Evolutionary conservation across 2,329 filamentous ascomycete genomes (phyloP).

Genomic region (Westerdykella ornata): DNA sequence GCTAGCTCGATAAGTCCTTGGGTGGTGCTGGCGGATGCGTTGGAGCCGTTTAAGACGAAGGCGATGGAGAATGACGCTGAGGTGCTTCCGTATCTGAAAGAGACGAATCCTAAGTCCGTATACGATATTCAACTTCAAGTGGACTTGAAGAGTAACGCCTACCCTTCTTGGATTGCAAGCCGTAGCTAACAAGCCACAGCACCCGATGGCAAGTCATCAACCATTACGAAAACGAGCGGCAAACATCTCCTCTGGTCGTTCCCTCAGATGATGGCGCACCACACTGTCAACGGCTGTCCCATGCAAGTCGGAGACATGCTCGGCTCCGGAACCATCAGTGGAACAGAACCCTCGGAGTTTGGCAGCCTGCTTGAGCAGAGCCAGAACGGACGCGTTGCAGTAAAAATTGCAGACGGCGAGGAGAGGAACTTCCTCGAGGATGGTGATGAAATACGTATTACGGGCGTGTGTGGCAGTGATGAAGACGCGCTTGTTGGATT

Average conservation of each 20-base stretch:
- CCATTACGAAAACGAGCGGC: constrained; percentile 55
- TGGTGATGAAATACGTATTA: constrained; percentile 62
- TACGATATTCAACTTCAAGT: constrained; percentile 66
- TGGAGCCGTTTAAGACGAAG: constrained; percentile 58
- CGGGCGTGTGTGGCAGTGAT: constrained; percentile 57
- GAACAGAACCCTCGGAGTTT: constrained; percentile 50
- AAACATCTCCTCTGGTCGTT: constrained; percentile 74
- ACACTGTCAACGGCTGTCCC: constrained; percentile 68
- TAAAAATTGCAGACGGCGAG: constrained; percentile 58
- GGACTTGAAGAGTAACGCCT: constrained; percentile 47
- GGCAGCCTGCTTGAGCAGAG: constrained; percentile 70
- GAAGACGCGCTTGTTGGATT: constrained; percentile 67
- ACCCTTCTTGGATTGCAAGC: background rate
- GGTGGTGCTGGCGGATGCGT: constrained; percentile 69
- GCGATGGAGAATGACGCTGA: constrained; percentile 51
- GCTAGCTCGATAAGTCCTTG: constrained; percentile 70
- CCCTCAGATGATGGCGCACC: constrained; percentile 75
- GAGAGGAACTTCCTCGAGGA: constrained; percentile 67
- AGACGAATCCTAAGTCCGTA: constrained; percentile 53
- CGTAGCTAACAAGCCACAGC: constrained; percentile 26
- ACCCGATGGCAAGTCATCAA: constrained; percentile 47
- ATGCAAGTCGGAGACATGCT: constrained; percentile 68
- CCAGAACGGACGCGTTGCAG: constrained; percentile 57
- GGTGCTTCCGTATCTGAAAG: constrained; percentile 58
- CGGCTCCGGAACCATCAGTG: constrained; percentile 73